Evolutionary conservation across 495 filamentous ascomycete species (phyloP), one percentile per base, ranked within the genome.

Genomic region (Aspergillus taichungensis): DNA sequence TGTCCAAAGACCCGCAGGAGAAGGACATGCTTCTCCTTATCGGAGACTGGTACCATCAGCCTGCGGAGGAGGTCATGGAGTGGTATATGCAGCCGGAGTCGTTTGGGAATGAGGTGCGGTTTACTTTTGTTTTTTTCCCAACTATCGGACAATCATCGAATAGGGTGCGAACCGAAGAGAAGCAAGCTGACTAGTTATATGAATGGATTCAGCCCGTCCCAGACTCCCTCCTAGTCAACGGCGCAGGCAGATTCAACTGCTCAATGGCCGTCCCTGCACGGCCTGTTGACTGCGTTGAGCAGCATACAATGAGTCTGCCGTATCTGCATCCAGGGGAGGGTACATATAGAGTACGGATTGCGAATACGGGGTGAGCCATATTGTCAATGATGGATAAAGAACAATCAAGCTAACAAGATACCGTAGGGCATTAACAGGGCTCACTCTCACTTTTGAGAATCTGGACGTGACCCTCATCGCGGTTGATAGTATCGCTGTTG

Each of bases 191-290:
- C n/a, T n/a, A n/a, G n/a, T n/a, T n/a, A n/a, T n/a, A n/a, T n/a
- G n/a, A n/a, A n/a, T n/a, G n/a, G n/a, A n/a, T n/a, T n/a, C n/a
- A 61, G 67, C 74, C 74, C 6, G 72, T 72, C 33, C 75, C 75
- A 2, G 75, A 78, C 43, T 74, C 69, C 0, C 39, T 78, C 2
- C 48, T 78, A 6, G 50, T 78, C 13, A 76, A 78, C 50, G 75
- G 75, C 31, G 44, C 47, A 7, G 75, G 75, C 8, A 41, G 55
- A 10, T 78, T 73, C 42, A 52, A 72, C 29, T 78, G 75, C 53
- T 67, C 60, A 0, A 67, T 66, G 60, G 71, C 73, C 3, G 66
- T 71, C 6, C 67, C 69, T 34, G 71, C 72, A 6, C 51, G 69
- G 28, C 72, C 72, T 0, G 40, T 75, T 29, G 61, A 75, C 31